Conservation (phyloP, 495 filamentous ascomycete species). For the Penicillium cosmopolitanum region DNA sequence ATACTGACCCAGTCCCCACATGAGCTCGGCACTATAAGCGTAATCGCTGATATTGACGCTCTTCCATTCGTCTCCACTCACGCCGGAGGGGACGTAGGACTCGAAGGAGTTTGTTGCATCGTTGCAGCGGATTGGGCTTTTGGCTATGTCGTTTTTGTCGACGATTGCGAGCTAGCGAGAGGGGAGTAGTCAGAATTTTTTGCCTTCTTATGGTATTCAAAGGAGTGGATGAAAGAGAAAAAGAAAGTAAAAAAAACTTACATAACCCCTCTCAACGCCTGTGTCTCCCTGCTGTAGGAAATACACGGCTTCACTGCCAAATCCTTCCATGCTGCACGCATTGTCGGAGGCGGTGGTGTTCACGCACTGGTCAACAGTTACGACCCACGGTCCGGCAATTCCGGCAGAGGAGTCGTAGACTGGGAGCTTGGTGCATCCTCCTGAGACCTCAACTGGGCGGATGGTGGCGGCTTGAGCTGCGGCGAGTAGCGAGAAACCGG, state of each 20-base stretch:
- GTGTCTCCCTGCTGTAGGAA: conserved; percentile 12
- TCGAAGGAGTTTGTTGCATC: conserved; percentile 13
- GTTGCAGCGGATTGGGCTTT: conserved; percentile 14
- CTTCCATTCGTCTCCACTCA: conserved; percentile 1
- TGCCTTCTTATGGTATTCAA: background rate
- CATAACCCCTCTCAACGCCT: conserved; percentile 9
- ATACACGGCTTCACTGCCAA: conserved; percentile 11
- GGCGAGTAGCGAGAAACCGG: conserved; percentile 11
- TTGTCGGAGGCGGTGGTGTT: conserved; percentile 13
- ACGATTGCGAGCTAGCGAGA: conserved; percentile 13
- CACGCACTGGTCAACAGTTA: conserved; percentile 13
- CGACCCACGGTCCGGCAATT: conserved; percentile 13
- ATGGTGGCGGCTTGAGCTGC: conserved; percentile 14
- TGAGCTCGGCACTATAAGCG: conserved; percentile 12
- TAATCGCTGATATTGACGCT: conserved; percentile 12
- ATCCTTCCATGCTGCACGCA: conserved; percentile 17
- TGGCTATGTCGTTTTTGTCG: conserved; percentile 7
- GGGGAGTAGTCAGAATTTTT: too few species aligned
- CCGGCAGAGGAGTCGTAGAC: background rate
- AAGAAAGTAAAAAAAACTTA: background rate
- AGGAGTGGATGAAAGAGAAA: background rate
- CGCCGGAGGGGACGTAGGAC: conserved; percentile 8
- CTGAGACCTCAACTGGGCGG: conserved; percentile 3
- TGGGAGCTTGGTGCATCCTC: conserved; percentile 14
- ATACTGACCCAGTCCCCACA: conserved; percentile 13